These are phyloP conservation scores for Radiomyces spectabilis DNA, from an alignment of 192 early-diverging fungal species.

Conservation along the genomic window DNA sequence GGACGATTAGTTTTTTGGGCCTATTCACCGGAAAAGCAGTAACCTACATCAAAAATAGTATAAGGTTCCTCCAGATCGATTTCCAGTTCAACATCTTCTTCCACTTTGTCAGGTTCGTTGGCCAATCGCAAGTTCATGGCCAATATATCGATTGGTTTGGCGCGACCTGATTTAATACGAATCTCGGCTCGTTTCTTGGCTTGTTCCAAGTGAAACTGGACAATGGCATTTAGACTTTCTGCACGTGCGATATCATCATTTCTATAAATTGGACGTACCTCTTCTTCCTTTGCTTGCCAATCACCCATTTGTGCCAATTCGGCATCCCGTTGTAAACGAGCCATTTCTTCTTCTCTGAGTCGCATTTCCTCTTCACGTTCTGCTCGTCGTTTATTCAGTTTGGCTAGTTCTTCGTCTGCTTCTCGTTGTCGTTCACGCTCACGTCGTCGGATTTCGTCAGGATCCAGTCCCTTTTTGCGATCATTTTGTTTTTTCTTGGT, in stretches of 20 bases:
- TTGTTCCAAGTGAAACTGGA: conserved; percentile 80
- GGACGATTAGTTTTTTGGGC: background rate
- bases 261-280: conserved; percentile 22
- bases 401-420: conserved; percentile 71
- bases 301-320: conserved; percentile 90
- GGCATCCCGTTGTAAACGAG: conserved; percentile 70
- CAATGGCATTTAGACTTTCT: background rate
- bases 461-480: conserved; percentile 49
- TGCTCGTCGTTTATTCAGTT: conserved; percentile 68
- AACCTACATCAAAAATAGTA: conserved; percentile 57
- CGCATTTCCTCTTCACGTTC: conserved; percentile 79
- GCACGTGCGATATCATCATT: background rate
- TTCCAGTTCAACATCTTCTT: conserved; percentile 72
- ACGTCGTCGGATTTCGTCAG: conserved; percentile 44
- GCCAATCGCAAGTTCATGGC: conserved; percentile 85
- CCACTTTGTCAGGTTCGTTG: conserved; percentile 57
- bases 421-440: conserved; percentile 51
- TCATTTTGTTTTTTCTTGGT: conserved; percentile 88
- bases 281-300: conserved; percentile 90
- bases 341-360: conserved; percentile 73
- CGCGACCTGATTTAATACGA: conserved; percentile 76
- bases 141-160: conserved; percentile 88
- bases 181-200: conserved; percentile 90
- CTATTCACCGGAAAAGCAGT: background rate
- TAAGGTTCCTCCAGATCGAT: conserved; percentile 89